phyloP scores from a whole-genome alignment of 768 basidiomycete species.

The Mycena haematopus region DNA sequence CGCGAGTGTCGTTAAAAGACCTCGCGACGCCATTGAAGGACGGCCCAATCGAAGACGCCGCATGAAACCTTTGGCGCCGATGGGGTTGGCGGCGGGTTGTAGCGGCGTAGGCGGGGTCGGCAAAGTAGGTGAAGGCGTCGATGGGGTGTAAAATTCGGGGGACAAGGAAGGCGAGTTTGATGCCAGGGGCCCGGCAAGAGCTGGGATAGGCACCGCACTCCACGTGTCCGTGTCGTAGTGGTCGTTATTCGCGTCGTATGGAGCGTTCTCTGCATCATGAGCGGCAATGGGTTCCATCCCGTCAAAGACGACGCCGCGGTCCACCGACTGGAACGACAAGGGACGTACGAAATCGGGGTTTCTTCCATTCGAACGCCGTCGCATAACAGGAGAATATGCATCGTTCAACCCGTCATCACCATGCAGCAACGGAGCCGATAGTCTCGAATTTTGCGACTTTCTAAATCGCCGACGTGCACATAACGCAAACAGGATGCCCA shows the following conservation, averaged over 20 bases:
- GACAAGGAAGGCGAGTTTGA: neutral
- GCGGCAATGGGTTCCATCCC: neutral
- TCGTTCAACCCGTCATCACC: constrained; percentile 6
- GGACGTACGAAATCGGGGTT: neutral
- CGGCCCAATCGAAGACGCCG: constrained; percentile 15
- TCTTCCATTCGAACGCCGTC: neutral
- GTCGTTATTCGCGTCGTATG: neutral
- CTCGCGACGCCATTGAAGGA: constrained; percentile 20
- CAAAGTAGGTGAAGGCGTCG: neutral
- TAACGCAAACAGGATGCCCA: constrained; percentile 40
- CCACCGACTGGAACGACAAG: constrained; percentile 8
- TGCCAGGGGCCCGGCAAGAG: neutral
- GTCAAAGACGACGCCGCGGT: neutral
- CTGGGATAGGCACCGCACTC: neutral
- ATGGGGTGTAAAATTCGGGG: neutral
- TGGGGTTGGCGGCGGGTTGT: neutral
- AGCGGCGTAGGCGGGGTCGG: neutral
- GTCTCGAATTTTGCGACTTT: neutral
- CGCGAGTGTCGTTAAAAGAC: constrained; percentile 19
- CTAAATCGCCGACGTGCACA: constrained; percentile 39
- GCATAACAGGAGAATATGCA: constrained; percentile 14
- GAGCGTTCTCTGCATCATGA: neutral
- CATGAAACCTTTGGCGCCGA: constrained; percentile 26
- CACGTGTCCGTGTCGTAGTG: constrained; percentile 20
- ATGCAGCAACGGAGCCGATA: constrained; percentile 18